Evolutionary conservation across 139 green algal genomes (phyloP).

Genomic region (Pedinophyceae sp.): DNA sequence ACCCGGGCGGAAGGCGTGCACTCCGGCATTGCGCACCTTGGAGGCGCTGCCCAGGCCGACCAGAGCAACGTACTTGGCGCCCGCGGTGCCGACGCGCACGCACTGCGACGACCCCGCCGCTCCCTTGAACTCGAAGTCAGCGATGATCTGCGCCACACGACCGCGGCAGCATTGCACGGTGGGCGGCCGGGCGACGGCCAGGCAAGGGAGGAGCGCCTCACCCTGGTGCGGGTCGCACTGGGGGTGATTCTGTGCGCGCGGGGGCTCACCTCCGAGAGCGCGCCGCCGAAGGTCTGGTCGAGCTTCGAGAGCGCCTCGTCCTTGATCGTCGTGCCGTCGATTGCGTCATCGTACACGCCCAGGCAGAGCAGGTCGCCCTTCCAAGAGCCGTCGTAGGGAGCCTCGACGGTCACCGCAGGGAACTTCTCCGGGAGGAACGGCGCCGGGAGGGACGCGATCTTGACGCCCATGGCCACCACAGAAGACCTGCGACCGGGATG

Average conservation of each 20-base stretch:
- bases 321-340: constrained; percentile 29
- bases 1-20: background rate
- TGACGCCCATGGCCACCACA: too few species aligned
- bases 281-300: constrained; percentile 23
- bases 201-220: background rate
- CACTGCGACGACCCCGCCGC: constrained; percentile 17
- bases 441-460: too few species aligned
- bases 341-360: constrained; percentile 41
- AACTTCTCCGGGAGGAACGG: too few species aligned
- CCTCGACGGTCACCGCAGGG: too few species aligned
- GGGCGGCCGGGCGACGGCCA: background rate
- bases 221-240: background rate
- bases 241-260: too few species aligned
- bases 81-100: constrained; percentile 6
- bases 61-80: constrained; percentile 29
- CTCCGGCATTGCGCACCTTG: constrained; percentile 20
- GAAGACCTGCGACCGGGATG: too few species aligned
- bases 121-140: constrained; percentile 48
- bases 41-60: constrained; percentile 52
- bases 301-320: constrained; percentile 26
- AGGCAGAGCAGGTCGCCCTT: constrained; percentile 51
- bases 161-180: background rate
- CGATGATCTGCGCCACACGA: constrained; percentile 20
- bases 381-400: constrained; percentile 10
- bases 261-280: constrained; percentile 17